Evolutionary conservation across 129 eudicot species (phyloP).

Genomic region (Flaveria trinervia): DNA sequence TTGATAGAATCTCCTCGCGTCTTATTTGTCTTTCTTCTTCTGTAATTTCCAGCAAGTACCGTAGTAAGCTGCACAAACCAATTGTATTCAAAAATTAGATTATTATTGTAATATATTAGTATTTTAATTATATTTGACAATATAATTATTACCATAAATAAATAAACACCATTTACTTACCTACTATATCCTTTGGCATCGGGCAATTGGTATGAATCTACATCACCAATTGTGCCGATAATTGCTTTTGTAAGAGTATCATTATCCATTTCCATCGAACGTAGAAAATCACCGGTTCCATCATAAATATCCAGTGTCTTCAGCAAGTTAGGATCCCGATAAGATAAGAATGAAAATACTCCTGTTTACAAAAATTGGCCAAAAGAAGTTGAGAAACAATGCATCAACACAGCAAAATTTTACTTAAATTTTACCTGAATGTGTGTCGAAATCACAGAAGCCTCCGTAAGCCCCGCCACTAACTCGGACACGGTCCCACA

Average conservation of each 20-base stretch:
- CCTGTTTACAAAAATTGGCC: conserved; percentile 50
- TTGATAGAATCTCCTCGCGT: conserved; percentile 91
- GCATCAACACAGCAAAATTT: conserved; percentile 1
- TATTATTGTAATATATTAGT: neutral
- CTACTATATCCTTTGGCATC: conserved; percentile 99
- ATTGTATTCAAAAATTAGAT: neutral
- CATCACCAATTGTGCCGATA: conserved; percentile 98
- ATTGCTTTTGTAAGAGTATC: conserved; percentile 95
- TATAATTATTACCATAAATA: neutral
- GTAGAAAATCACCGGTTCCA: conserved; percentile 72
- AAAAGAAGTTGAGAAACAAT: conserved; percentile 19
- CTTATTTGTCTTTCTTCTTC: conserved; percentile 90
- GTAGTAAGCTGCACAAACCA: conserved; percentile 63
- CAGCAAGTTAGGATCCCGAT: conserved; percentile 95
- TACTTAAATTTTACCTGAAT: conserved; percentile 61
- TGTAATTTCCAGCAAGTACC: conserved; percentile 77
- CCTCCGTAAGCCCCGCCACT: conserved; percentile 99
- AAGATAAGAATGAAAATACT: conserved; percentile 86
- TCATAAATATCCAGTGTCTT: conserved; percentile 94
- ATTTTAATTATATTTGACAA: neutral
- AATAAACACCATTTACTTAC: conserved; percentile 38
- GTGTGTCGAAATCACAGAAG: conserved; percentile 91
- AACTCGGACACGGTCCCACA: conserved; percentile 99
- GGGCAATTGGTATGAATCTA: conserved; percentile 91
- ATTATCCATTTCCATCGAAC: conserved; percentile 82